phyloP scores from a whole-genome alignment of 2,329 filamentous ascomycete species.

The Epicoccum nigrum region DNA sequence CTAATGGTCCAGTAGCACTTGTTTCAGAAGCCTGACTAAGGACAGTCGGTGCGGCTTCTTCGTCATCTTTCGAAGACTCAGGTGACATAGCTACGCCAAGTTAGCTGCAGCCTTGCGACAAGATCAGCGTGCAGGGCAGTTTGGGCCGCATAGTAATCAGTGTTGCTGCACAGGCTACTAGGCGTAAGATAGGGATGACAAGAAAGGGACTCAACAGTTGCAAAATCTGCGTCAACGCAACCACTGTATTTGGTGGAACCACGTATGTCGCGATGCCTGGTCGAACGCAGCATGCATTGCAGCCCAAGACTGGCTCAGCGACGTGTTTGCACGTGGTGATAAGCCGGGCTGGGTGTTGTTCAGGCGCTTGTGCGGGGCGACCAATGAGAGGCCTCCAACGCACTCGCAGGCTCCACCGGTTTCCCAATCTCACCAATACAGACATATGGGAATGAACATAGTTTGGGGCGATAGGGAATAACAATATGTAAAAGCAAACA shows the following conservation, averaged over 20 bases:
- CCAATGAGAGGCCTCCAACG: slow-evolving; percentile 9
- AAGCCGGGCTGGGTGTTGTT: slow-evolving; percentile 27
- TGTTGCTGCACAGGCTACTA: background rate
- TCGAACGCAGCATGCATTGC: slow-evolving; percentile 33
- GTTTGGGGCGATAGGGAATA: too few relatives aligned
- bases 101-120: slow-evolving; percentile 14
- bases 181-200: background rate
- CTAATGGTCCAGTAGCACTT: too few relatives aligned
- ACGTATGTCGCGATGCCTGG: slow-evolving; percentile 26
- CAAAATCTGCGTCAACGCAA: slow-evolving; percentile 5
- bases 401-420: slow-evolving; percentile 10
- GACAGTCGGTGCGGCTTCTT: background rate
- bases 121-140: slow-evolving; percentile 4
- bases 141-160: slow-evolving; percentile 5
- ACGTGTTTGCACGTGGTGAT: slow-evolving; percentile 35
- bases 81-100: slow-evolving; percentile 2
- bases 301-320: slow-evolving; percentile 28
- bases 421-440: background rate
- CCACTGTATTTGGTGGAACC: slow-evolving; percentile 20
- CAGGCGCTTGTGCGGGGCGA: slow-evolving; percentile 6
- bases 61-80: background rate
- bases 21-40: background rate
- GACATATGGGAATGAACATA: too few relatives aligned
- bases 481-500: slow-evolving; percentile 5
- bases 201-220: background rate